Evolutionary conservation across 2,329 filamentous ascomycete genomes (phyloP).

Genomic region (Fusarium sp.): DNA sequence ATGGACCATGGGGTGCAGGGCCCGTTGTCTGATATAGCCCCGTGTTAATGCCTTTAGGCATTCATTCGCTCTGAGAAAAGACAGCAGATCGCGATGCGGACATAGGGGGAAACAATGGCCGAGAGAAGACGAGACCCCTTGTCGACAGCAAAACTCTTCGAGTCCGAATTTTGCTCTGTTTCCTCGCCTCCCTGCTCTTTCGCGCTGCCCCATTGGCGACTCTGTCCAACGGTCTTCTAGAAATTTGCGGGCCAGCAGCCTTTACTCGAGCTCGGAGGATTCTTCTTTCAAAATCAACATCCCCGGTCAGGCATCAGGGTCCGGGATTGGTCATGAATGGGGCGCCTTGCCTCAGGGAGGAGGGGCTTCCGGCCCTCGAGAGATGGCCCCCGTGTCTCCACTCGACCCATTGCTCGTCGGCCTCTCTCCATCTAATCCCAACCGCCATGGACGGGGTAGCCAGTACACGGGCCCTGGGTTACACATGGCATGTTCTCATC

Average conservation of each 20-base stretch:
- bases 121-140: constrained; percentile 26
- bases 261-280: constrained; percentile 46
- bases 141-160: constrained; percentile 44
- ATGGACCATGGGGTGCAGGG: constrained; percentile 22
- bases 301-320: constrained; percentile 41
- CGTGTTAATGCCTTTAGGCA: constrained; percentile 35
- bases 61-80: constrained; percentile 1
- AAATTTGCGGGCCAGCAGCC: constrained; percentile 46
- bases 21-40: constrained; percentile 28
- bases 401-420: constrained; percentile 44
- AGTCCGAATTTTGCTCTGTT: constrained; percentile 42
- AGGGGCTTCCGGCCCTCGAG: constrained; percentile 45
- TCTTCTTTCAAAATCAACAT: constrained; percentile 45
- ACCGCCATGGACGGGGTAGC: constrained; percentile 39
- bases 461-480: constrained; percentile 36
- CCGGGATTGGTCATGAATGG: constrained; percentile 40
- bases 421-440: constrained; percentile 43
- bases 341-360: constrained; percentile 40
- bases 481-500: constrained; percentile 38
- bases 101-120: constrained; percentile 17
- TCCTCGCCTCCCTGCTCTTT: constrained; percentile 36
- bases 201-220: constrained; percentile 37
- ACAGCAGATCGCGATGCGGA: constrained; percentile 12
- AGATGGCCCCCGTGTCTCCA: constrained; percentile 47
- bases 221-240: constrained; percentile 48